Evolutionary conservation across 2,329 filamentous ascomycete genomes (phyloP).

Genomic region (Xylaria polymorpha): DNA sequence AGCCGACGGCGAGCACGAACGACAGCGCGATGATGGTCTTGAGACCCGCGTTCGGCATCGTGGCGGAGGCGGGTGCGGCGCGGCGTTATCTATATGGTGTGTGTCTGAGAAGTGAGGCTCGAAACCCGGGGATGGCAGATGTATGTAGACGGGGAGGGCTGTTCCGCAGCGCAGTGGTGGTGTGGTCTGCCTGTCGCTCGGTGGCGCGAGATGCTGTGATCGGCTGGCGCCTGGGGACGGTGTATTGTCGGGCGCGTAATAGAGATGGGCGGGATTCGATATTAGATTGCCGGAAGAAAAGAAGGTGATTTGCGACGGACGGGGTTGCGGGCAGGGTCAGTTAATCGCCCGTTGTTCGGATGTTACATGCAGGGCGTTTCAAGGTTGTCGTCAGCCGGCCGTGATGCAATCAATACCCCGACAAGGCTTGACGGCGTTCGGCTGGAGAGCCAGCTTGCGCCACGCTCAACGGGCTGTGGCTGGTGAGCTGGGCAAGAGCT

Average conservation of each 20-base stretch:
- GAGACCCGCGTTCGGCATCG: slow-evolving; percentile 83
- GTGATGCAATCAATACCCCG: slow-evolving; percentile 38
- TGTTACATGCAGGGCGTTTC: slow-evolving; percentile 6
- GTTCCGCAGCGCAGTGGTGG: slow-evolving; percentile 10
- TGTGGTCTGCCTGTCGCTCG: neutral
- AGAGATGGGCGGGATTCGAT: neutral
- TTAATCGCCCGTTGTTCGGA: slow-evolving; percentile 3
- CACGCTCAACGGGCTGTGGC: slow-evolving; percentile 31
- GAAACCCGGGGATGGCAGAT: neutral
- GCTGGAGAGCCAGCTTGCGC: slow-evolving; percentile 40
- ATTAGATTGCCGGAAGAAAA: neutral
- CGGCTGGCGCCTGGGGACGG: neutral
- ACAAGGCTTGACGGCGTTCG: slow-evolving; percentile 17
- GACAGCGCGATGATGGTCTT: slow-evolving; percentile 99
- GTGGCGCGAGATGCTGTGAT: neutral
- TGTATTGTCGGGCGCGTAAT: slow-evolving; percentile 3
- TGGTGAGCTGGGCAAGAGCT: slow-evolving; percentile 4
- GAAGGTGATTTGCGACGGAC: slow-evolving; percentile 15
- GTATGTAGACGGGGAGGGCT: neutral
- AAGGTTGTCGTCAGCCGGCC: slow-evolving; percentile 46
- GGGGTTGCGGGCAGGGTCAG: slow-evolving; percentile 1
- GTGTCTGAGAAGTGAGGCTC: slow-evolving; percentile 1
- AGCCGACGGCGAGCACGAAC: slow-evolving; percentile 98
- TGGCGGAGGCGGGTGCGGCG: slow-evolving; percentile 47
- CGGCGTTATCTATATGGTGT: neutral